Conservation (phyloP, 441 rosid genomes). For the Croton laevigatus region DNA sequence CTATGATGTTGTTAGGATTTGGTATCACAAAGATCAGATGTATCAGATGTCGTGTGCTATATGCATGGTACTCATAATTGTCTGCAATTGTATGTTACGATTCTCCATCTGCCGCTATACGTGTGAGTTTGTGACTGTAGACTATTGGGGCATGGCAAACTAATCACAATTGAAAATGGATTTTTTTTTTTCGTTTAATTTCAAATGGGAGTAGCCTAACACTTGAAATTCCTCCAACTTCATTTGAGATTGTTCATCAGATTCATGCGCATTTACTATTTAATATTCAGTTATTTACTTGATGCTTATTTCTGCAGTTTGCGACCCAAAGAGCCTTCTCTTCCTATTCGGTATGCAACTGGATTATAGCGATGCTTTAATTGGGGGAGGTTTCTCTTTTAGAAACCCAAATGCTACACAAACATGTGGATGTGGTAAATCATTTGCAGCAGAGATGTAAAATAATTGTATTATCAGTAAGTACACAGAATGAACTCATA, state of each 20-base stretch:
- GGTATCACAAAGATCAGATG: not conserved
- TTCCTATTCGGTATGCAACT: constrained; percentile 90
- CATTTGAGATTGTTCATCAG: not conserved
- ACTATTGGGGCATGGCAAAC: not conserved
- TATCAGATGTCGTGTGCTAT: not conserved
- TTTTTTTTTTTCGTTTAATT: no score
- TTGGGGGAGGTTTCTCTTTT: constrained; percentile 96
- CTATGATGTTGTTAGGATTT: not conserved
- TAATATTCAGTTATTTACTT: not conserved
- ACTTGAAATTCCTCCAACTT: not conserved
- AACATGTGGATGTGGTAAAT: constrained; percentile 96
- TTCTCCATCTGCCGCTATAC: not conserved
- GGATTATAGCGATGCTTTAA: constrained; percentile 91
- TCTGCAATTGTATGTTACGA: not conserved
- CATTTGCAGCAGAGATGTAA: constrained; percentile 88
- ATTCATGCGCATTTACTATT: not conserved
- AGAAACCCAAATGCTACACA: constrained; percentile 94
- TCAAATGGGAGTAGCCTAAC: no score
- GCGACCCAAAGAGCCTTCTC: constrained; percentile 99
- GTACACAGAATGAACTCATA: no score
- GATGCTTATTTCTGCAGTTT: constrained; percentile 52
- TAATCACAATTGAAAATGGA: not conserved
- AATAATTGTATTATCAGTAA: not conserved
- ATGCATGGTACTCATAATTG: not conserved
- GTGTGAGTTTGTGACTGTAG: not conserved